These are phyloP conservation scores for Medicago lupulina DNA, from an alignment of 306 rosid species.

Conservation along the genomic window DNA sequence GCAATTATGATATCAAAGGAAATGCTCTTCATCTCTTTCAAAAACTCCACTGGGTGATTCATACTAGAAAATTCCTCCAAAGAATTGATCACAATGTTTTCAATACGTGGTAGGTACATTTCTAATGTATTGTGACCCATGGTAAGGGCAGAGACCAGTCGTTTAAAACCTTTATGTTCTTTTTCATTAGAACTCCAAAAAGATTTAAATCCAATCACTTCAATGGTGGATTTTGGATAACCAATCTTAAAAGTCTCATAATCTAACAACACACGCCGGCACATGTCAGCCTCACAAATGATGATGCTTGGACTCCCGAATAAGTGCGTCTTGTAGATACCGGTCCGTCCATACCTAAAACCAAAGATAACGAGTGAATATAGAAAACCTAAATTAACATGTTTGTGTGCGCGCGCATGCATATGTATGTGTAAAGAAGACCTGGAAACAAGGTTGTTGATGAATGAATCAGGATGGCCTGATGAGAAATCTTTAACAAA, in stretches of 20 bases:
- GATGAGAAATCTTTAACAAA: conserved; percentile 14
- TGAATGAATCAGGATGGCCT: conserved; percentile 15
- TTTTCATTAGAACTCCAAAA: not conserved
- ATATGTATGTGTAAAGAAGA: not conserved
- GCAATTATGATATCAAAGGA: not conserved
- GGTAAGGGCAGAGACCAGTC: conserved; percentile 33
- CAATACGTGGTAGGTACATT: conserved; percentile 24
- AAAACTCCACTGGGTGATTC: not conserved
- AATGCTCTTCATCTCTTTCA: not conserved
- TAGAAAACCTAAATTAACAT: no score
- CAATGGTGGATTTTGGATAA: conserved; percentile 26
- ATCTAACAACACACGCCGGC: conserved; percentile 31
- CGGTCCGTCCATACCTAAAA: not conserved
- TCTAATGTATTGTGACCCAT: conserved; percentile 27
- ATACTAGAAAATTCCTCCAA: conserved; percentile 39
- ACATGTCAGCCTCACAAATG: conserved; percentile 18
- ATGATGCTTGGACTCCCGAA: conserved; percentile 5
- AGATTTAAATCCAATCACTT: not conserved
- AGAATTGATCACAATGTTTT: conserved; percentile 10
- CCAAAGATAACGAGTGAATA: not conserved
- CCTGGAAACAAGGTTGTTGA: conserved; percentile 17
- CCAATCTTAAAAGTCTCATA: conserved; percentile 31
- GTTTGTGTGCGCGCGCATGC: no score
- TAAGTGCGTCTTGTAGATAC: conserved; percentile 22
- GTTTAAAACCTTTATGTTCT: conserved; percentile 37